Evolutionary conservation across 2,329 filamentous ascomycete species (phyloP), one percentile per base, ranked within the genome.

Genomic region (Penicillium sp.): DNA sequence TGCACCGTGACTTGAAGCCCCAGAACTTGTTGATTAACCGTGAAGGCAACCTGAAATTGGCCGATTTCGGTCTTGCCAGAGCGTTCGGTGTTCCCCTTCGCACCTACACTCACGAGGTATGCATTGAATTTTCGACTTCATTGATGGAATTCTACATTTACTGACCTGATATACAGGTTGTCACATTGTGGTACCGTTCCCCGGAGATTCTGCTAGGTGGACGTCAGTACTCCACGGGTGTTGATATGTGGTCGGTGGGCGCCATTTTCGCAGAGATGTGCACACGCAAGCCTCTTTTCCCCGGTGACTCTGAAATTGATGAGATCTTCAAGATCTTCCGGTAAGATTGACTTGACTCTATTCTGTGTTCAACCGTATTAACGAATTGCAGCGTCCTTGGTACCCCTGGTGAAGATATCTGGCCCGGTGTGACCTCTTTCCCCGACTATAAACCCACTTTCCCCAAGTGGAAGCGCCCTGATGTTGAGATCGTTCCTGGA

Each of bases 201-300:
- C 91, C 91, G 1, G 91, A 96, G 74, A 95, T 96, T 75, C 82
- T 96, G 19, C 85, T 96, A 1, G 91, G 91, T 70, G 91, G 91
- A 55, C 87, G 91, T 50, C 91, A 96, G 73, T 96, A 96, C 78
- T 94, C 90, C 14, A 96, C 91, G 14, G 91, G 91, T 55, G 91
- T 96, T 40, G 91, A 96, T 70, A 96, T 96, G 89, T 96, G 91
- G 91, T 94, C 90, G 31, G 87, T 92, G 47, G 91, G 91, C 59
- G 94, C 91, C 74, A 96, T 96, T 75, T 96, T 96, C 73, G 91
- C 92, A 10, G 91, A 96, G 76, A 96, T 96, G 92, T 95, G 90
- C 76, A 96, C 91, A 1, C 85, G 90, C 68, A 96, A 95, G 77
- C 91, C 91, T 5, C 81, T 96, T 41, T 96, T 96, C 80, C 91